A percentile compares a stretch with the other conserved stretches of the same genome.
phyloP scores from a whole-genome alignment of 148 eudicot genomes.

The Camellia japonica region DNA sequence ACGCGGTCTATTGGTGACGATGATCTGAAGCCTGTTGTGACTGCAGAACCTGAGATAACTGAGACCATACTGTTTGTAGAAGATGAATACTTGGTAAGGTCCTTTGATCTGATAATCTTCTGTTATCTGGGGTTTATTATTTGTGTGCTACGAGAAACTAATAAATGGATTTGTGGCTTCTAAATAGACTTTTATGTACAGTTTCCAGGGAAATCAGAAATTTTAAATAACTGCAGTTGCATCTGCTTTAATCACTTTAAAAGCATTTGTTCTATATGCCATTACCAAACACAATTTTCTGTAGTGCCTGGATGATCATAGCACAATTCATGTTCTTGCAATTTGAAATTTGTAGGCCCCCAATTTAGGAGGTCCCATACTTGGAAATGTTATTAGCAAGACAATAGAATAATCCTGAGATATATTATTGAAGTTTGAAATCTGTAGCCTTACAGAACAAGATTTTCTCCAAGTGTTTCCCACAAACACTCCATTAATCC shows the following conservation, averaged over 20 bases:
- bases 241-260: background rate
- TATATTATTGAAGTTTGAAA: background rate
- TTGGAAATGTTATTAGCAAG: background rate
- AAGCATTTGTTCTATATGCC: background rate
- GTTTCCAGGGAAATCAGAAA: background rate
- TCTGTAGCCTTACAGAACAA: no score
- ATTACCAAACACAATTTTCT: background rate
- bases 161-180: background rate
- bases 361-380: background rate
- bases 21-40: constrained; percentile 92
- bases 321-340: background rate
- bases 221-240: background rate
- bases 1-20: constrained; percentile 97
- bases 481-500: no score
- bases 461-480: no score
- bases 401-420: background rate
- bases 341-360: background rate
- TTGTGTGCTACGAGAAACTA: background rate
- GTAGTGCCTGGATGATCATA: constrained; percentile 2
- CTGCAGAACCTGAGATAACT: constrained; percentile 95
- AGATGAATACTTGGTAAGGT: constrained; percentile 81
- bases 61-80: constrained; percentile 56
- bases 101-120: constrained; percentile 5
- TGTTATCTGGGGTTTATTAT: background rate
- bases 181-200: background rate